A percentile compares a stretch with the other conserved stretches of the same genome.
Evolutionary conservation across 1,284 basidiomycete species (phyloP).

Genomic region (Ustilago hordei): DNA sequence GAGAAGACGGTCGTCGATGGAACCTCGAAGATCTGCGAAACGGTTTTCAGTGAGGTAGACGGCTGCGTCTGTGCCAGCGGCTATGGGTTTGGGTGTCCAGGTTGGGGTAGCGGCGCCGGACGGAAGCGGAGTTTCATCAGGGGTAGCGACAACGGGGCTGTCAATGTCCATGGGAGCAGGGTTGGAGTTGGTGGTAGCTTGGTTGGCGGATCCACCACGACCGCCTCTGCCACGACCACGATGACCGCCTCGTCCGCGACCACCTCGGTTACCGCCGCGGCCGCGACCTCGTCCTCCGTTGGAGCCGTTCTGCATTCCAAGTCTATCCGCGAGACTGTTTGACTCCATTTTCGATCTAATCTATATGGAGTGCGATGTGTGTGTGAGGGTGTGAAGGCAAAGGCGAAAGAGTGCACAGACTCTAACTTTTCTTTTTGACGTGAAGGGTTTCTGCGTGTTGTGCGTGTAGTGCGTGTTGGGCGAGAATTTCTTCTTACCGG

Average conservation of each 20-base stretch:
- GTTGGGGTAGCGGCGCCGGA: slow-evolving; percentile 32
- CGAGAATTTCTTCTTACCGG: slow-evolving; percentile 43
- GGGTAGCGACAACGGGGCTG: slow-evolving; percentile 50
- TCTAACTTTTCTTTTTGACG: neutral
- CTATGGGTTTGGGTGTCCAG: slow-evolving; percentile 31
- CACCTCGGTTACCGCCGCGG: slow-evolving; percentile 22
- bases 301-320: slow-evolving; percentile 20
- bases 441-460: neutral
- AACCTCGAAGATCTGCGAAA: slow-evolving; percentile 44
- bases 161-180: slow-evolving; percentile 74
- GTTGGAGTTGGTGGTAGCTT: slow-evolving; percentile 5
- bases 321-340: slow-evolving; percentile 27
- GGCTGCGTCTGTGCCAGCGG: slow-evolving; percentile 30
- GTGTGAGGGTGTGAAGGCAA: neutral
- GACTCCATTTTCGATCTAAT: slow-evolving; percentile 26
- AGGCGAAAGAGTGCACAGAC: slow-evolving; percentile 18
- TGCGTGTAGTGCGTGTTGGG: neutral
- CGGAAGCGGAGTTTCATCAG: slow-evolving; percentile 37
- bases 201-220: slow-evolving; percentile 43
- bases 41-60: slow-evolving; percentile 47
- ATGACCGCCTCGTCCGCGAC: slow-evolving; percentile 23
- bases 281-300: slow-evolving; percentile 20
- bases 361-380: neutral
- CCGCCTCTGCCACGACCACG: slow-evolving; percentile 30
- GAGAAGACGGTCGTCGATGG: slow-evolving; percentile 59